Conservation (phyloP, 1,139 yeast genomes). For the Pichia sp. region DNA sequence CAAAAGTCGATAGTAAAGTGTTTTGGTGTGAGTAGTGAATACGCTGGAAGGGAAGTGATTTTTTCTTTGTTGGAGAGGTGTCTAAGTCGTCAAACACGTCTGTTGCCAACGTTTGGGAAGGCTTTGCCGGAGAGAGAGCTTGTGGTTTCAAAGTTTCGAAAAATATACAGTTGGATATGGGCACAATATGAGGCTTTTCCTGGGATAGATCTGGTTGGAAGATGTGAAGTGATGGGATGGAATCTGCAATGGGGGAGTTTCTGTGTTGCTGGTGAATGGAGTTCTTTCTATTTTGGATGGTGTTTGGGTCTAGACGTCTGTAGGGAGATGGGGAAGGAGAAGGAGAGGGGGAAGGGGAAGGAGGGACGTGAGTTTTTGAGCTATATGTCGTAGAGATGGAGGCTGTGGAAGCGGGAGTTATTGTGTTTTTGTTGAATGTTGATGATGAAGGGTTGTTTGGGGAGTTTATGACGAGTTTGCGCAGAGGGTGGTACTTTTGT, state of each 20-base stretch:
- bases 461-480: slow-evolving; percentile 9
- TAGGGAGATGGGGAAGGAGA: slow-evolving; percentile 2
- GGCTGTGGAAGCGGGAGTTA: neutral
- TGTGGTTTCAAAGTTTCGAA: slow-evolving; percentile 1
- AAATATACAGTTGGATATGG: slow-evolving; percentile 8
- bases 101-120: slow-evolving; percentile 1
- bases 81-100: slow-evolving; percentile 1
- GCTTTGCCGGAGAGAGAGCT: slow-evolving; percentile 1
- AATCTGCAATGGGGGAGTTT: neutral
- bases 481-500: slow-evolving; percentile 5
- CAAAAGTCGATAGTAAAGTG: neutral
- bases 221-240: neutral
- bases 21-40: neutral
- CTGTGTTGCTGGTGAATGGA: neutral
- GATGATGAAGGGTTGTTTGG: slow-evolving; percentile 6
- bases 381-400: neutral
- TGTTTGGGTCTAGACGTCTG: slow-evolving; percentile 1
- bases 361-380: neutral
- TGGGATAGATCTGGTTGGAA: slow-evolving; percentile 3
- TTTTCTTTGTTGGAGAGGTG: neutral
- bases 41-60: neutral
- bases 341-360: neutral
- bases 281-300: neutral
- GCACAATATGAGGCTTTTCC: neutral
- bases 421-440: neutral